phyloP scores from a whole-genome alignment of 257 asterid species.

The Ligustrum vulgare region DNA sequence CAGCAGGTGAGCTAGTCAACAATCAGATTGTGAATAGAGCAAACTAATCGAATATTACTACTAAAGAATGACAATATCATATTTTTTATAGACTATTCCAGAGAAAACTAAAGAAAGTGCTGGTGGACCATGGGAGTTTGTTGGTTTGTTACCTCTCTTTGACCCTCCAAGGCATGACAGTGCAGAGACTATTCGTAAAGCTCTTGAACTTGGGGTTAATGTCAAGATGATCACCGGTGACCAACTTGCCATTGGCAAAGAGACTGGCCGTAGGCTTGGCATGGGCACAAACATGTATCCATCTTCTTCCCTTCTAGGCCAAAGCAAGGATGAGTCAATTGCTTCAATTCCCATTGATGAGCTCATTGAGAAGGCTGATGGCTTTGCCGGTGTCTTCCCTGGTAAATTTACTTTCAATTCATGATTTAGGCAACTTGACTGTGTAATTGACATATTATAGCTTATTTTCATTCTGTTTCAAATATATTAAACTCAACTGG shows the following conservation, averaged over 20 bases:
- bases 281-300: slow-evolving; percentile 93
- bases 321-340: slow-evolving; percentile 52
- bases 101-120: slow-evolving; percentile 47
- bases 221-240: slow-evolving; percentile 86
- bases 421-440: not conserved
- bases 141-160: slow-evolving; percentile 61
- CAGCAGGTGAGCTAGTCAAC: slow-evolving; percentile 40
- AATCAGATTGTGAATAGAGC: not conserved
- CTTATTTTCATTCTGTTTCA: not conserved
- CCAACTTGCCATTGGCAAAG: slow-evolving; percentile 81
- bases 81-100: slow-evolving; percentile 36
- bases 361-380: slow-evolving; percentile 80
- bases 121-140: slow-evolving; percentile 65
- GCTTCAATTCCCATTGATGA: slow-evolving; percentile 62
- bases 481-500: not conserved
- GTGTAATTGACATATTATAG: not conserved
- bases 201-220: slow-evolving; percentile 62
- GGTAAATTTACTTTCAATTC: slow-evolving; percentile 31
- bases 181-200: slow-evolving; percentile 68
- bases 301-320: slow-evolving; percentile 76
- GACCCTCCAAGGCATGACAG: slow-evolving; percentile 80
- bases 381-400: slow-evolving; percentile 89
- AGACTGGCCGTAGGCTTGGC: slow-evolving; percentile 80
- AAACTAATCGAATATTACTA: not conserved
- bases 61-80: not conserved